A percentile compares a stretch with the other conserved stretches of the same genome.
Conservation (phyloP, 139 green algal species). For the Tetratostichococcus sp. region DNA sequence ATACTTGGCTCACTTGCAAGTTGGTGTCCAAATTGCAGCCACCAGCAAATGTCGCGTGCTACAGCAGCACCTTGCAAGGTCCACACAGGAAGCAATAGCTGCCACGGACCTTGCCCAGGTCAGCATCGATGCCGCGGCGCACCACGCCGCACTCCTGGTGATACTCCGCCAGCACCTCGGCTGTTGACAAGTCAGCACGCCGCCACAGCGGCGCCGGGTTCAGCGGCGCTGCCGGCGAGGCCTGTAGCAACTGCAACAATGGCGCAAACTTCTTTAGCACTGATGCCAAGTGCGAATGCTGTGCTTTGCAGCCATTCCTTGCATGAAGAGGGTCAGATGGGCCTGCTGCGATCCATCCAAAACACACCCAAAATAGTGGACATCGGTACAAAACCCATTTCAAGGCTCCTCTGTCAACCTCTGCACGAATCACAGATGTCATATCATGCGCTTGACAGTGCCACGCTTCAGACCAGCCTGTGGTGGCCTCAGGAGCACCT, state of each 20-base stretch:
- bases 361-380: too few relatives aligned
- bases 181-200: constrained; percentile 14
- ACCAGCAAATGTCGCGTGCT: neutral
- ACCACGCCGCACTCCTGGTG: constrained; percentile 56
- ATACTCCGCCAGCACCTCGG: constrained; percentile 39
- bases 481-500: too few relatives aligned
- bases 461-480: too few relatives aligned
- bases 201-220: constrained; percentile 43
- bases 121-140: constrained; percentile 65
- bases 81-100: neutral
- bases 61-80: neutral
- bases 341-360: too few relatives aligned
- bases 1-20: too few relatives aligned
- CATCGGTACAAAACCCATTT: too few relatives aligned
- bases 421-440: too few relatives aligned
- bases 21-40: too few relatives aligned
- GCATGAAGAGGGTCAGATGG: too few relatives aligned
- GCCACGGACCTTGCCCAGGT: constrained; percentile 69
- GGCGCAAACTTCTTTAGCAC: too few relatives aligned
- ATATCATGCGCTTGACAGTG: too few relatives aligned
- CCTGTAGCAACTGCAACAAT: constrained; percentile 31
- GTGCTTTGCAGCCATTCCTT: neutral
- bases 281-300: neutral
- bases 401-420: too few relatives aligned
- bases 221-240: constrained; percentile 8